Percentiles rank a stretch among this genome's conserved stretches.
Conservation (phyloP, 257 asterid genomes). For the Petrea volubilis region DNA sequence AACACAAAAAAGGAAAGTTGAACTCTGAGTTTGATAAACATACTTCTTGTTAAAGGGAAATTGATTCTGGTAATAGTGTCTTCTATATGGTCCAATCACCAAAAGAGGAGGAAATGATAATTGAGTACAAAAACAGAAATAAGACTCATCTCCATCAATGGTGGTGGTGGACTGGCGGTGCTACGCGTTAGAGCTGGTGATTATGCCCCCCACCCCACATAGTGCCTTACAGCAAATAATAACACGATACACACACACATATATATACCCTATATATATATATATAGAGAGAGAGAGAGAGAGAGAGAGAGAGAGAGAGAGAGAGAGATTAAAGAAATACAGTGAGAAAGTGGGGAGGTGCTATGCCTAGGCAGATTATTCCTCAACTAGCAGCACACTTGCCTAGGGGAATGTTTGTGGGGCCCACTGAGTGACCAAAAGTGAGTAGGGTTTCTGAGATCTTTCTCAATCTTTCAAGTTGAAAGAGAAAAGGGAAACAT, state of each 20-base stretch:
- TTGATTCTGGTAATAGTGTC: not conserved
- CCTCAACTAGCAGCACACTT: conserved; percentile 18
- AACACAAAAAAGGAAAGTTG: no score
- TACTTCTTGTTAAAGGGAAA: not conserved
- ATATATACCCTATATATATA: no score
- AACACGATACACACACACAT: not conserved
- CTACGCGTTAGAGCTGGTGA: not conserved
- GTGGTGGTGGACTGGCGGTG: conserved; percentile 14
- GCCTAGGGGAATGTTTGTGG: conserved; percentile 44
- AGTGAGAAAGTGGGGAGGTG: no score
- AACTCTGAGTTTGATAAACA: not conserved
- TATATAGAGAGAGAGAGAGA: no score
- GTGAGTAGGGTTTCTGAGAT: conserved; percentile 28
- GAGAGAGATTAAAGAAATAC: no score
- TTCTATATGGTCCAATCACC: not conserved
- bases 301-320: no score
- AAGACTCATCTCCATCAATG: not conserved
- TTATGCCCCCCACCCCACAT: conserved; percentile 21
- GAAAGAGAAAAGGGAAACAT: conserved; percentile 28
- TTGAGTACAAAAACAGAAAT: conserved; percentile 2
- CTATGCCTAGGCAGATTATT: conserved; percentile 6
- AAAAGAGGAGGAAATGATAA: conserved; percentile 2
- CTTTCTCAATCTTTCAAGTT: conserved; percentile 19
- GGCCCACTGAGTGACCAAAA: conserved; percentile 28
- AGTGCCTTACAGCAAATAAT: conserved; percentile 35